Evolutionary conservation across 2,329 filamentous ascomycete genomes (phyloP), one percentile per base, ranked within the genome.

Genomic region (Hypoxylon sp.): DNA sequence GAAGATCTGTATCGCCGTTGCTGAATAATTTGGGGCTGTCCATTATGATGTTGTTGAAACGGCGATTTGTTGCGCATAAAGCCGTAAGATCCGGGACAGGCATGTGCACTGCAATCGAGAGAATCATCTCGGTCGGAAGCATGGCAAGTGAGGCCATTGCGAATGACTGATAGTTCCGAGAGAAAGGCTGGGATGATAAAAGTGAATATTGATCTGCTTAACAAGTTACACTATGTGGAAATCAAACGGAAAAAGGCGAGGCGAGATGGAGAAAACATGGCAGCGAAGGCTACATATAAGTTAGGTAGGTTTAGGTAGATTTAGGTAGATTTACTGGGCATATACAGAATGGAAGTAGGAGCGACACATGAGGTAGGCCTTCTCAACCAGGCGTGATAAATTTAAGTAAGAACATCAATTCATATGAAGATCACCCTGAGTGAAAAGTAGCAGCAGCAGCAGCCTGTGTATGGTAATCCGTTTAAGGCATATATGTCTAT

Each of bases 41-140:
- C 40, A 49, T 58, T 27, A 58, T 27, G 11, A 58, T 35, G 8
- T 10, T 5, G 14, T 49, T 14, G 13, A 64, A 25, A 33, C 31
- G 49, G 30, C 50, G 42, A 22, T 56, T 46, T 55, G 44, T 27
- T 17, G 31, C n/a, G n/a, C 42, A 54, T 10, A 65, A 50, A 8
- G 56, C n/a, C 35, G 10, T 17, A 37, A 59, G 44, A 13, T 37
- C 55, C 10, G 42, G 13, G 31, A 10, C 8, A 40, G 8, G 3
- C 14, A 49, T 42, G 27, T 27, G 10, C 5, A 31, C 22, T 31
- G 22, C 22, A 51, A 51, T 51, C 10, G 17, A 20, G 44, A 59
- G 11, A 27, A 44, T 31, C 13, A 46, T 30, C 30, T 61, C 22
- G 7, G 11, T 50, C 7, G 44, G 33, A 31, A 50, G 30, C 31